Evolutionary conservation across 208 protist genomes (phyloP), one percentile per base, ranked within the genome.

Genomic region (Leishmania lainsoni): DNA sequence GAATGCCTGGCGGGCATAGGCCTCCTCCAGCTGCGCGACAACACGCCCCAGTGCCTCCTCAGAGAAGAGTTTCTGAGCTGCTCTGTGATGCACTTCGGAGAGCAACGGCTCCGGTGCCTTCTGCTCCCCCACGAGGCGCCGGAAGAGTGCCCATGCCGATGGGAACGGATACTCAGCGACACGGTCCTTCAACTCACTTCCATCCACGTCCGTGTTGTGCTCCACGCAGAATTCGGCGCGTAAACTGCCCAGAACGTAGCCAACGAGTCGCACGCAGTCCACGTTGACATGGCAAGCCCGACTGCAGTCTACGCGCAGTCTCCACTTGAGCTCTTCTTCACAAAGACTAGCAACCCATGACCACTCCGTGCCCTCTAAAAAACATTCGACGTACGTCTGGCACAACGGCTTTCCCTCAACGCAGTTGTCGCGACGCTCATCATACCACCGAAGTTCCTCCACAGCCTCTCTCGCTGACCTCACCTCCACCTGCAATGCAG

Each of bases 191-290:
- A 84, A 35, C 56, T 81, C 69, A 26, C 76, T 63, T 26, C 32
- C 48, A 1, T 82, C 48, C 26, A 93, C 82, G 54, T 85, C 83
- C 14, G 52, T 65, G 79, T 89, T 90, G 80, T 91, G 90, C 5
- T 83, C 56, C 10, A 91, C 77, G 3, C 66, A 81, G 76, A 90
- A 88, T 39, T 48, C 76, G 29, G 77, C 83, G 35, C 81, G 79
- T n/a, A 90, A 82, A 59, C 84, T 86, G 42, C 84, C 90, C 10
- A 85, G 58, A 22, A 32, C 48, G 74, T 87, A 82, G 9, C 70
- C 22, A 9, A 90, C 73, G 59, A 81, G 45, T 2, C 86, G 68
- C 12, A 81, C 71, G 71, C 86, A 79, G 39, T 88, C 83, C 32
- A 73, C 76, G 6, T 78, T 72, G 26, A 93, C 76, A 17, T 88